Conservation (phyloP, 2,329 filamentous ascomycete genomes). For the Verruconis gallopava region DNA sequence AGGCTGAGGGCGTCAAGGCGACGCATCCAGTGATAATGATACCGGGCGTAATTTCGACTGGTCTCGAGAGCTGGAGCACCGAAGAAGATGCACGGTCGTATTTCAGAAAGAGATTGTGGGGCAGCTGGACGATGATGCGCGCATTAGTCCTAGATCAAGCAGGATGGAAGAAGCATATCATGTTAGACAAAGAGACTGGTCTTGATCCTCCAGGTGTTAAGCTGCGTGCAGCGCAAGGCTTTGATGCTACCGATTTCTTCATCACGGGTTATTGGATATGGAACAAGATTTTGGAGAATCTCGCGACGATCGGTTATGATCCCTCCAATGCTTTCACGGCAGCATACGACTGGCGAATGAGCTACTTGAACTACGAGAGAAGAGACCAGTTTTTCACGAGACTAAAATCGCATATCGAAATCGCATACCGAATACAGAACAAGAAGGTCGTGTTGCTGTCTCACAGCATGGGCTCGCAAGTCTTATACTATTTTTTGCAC, state of each 20-base stretch:
- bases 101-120: constrained; percentile 90
- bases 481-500: constrained; percentile 73
- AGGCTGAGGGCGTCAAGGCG: constrained; percentile 65
- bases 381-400: constrained; percentile 90
- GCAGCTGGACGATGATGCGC: constrained; percentile 98
- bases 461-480: constrained; percentile 96
- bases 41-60: constrained; percentile 92
- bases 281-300: constrained; percentile 96
- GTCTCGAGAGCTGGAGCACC: constrained; percentile 93
- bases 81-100: constrained; percentile 73
- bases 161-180: constrained; percentile 89
- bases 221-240: constrained; percentile 83
- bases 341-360: constrained; percentile 83
- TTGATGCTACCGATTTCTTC: constrained; percentile 96
- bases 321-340: constrained; percentile 61
- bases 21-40: constrained; percentile 93
- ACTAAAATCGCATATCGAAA: constrained; percentile 81
- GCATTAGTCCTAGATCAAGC: constrained; percentile 88
- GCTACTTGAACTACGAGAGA: constrained; percentile 77
- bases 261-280: constrained; percentile 91
- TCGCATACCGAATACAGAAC: constrained; percentile 56
- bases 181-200: constrained; percentile 86
- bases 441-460: constrained; percentile 78
- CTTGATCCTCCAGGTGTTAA: constrained; percentile 85
- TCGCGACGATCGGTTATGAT: constrained; percentile 92